These are phyloP conservation scores for Voacanga thouarsii DNA, from an alignment of 257 asterid genomes.

Conservation along the genomic window DNA sequence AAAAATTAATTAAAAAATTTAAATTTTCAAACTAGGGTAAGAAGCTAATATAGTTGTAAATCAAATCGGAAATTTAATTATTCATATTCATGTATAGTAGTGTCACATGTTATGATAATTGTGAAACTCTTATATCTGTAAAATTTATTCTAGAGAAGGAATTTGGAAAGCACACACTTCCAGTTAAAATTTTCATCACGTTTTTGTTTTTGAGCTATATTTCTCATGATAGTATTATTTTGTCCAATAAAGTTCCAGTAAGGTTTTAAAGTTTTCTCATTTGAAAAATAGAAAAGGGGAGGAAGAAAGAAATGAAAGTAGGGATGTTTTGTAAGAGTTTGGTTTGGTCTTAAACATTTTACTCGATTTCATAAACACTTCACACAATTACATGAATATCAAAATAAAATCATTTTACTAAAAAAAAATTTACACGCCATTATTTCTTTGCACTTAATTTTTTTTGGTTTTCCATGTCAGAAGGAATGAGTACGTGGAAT, in stretches of 20 bases:
- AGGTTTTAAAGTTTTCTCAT: neutral
- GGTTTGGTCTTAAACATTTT: neutral
- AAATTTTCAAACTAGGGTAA: neutral
- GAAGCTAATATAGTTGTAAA: constrained; percentile 1
- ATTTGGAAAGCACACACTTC: neutral
- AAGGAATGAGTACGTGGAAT: neutral
- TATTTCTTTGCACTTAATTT: no score
- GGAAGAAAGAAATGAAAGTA: neutral
- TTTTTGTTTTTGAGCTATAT: neutral
- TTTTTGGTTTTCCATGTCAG: neutral
- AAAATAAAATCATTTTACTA: no score
- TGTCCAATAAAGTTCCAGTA: neutral
- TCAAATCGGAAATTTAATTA: neutral
- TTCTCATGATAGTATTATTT: neutral
- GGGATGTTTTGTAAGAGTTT: neutral
- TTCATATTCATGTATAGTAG: neutral
- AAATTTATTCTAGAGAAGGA: neutral
- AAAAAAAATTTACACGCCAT: no score
- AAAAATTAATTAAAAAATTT: neutral
- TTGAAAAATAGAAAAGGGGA: neutral
- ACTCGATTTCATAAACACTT: no score
- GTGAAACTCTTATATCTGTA: neutral
- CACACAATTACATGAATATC: no score
- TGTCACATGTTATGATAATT: neutral
- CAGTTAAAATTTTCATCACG: no score